phyloP scores from a whole-genome alignment of 306 rosid genomes.

The Cucumis hystrix region DNA sequence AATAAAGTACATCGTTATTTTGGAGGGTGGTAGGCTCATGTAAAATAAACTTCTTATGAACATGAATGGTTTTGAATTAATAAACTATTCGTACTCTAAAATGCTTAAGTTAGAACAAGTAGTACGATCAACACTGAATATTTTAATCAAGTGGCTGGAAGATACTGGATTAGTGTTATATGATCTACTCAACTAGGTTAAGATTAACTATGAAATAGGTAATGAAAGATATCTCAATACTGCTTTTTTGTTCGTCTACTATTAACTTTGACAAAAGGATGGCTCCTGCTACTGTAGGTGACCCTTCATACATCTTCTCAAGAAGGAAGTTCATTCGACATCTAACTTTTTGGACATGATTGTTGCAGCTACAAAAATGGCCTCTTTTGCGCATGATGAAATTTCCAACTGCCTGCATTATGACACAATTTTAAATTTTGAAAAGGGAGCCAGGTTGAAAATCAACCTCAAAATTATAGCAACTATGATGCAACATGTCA shows the following conservation, averaged over 20 bases:
- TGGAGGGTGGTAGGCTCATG: background rate
- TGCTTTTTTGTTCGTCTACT: background rate
- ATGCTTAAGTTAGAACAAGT: background rate
- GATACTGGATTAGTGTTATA: background rate
- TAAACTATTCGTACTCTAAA: background rate
- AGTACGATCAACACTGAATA: background rate
- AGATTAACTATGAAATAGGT: background rate
- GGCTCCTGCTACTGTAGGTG: background rate
- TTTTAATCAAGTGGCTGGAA: background rate
- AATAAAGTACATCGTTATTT: background rate
- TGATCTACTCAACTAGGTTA: background rate
- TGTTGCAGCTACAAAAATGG: conserved; percentile 58
- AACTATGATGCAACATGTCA: background rate
- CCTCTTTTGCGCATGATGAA: conserved; percentile 45
- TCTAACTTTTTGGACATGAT: conserved; percentile 32
- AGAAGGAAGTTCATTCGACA: background rate
- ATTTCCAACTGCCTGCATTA: conserved; percentile 51
- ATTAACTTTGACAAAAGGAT: background rate
- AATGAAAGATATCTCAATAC: background rate
- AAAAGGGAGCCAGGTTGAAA: background rate
- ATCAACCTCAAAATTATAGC: background rate
- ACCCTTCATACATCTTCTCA: background rate
- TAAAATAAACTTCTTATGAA: background rate
- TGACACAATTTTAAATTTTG: background rate
- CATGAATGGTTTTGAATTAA: background rate